These are phyloP conservation scores for Kluyveromyces lactis DNA, from an alignment of 805 yeast genomes.

Conservation along the genomic window DNA sequence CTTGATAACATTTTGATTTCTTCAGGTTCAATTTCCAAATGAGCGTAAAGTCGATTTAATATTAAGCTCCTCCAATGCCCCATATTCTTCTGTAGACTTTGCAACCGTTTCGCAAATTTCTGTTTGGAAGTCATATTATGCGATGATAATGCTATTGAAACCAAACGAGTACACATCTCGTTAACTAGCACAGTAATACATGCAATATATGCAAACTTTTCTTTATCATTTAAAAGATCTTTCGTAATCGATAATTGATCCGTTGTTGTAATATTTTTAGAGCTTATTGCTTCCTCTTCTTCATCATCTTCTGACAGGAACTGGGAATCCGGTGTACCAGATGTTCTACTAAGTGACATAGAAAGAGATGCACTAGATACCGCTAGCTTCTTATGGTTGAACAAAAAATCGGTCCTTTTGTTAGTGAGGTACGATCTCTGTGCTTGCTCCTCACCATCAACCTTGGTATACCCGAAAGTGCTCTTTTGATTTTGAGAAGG, in stretches of 20 bases:
- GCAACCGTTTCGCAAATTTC: slow-evolving; percentile 50
- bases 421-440: slow-evolving; percentile 53
- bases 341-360: slow-evolving; percentile 7
- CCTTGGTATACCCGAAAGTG: slow-evolving; percentile 74
- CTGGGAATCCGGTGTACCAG: slow-evolving; percentile 7
- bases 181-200: slow-evolving; percentile 66
- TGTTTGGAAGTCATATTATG: slow-evolving; percentile 35
- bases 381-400: slow-evolving; percentile 30
- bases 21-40: slow-evolving; percentile 65
- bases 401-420: slow-evolving; percentile 47
- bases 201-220: slow-evolving; percentile 88
- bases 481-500: neutral
- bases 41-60: slow-evolving; percentile 65
- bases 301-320: slow-evolving; percentile 30
- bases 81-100: slow-evolving; percentile 64
- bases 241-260: slow-evolving; percentile 70
- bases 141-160: slow-evolving; percentile 44
- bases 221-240: slow-evolving; percentile 70
- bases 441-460: slow-evolving; percentile 81
- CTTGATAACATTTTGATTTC: slow-evolving; percentile 85
- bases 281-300: slow-evolving; percentile 28
- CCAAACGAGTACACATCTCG: slow-evolving; percentile 76
- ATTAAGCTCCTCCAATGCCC: slow-evolving; percentile 78
- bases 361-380: slow-evolving; percentile 5
- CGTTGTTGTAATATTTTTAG: slow-evolving; percentile 30